Evolutionary conservation across 805 yeast genomes (phyloP).

Genomic region (Candida broadrunensis): DNA sequence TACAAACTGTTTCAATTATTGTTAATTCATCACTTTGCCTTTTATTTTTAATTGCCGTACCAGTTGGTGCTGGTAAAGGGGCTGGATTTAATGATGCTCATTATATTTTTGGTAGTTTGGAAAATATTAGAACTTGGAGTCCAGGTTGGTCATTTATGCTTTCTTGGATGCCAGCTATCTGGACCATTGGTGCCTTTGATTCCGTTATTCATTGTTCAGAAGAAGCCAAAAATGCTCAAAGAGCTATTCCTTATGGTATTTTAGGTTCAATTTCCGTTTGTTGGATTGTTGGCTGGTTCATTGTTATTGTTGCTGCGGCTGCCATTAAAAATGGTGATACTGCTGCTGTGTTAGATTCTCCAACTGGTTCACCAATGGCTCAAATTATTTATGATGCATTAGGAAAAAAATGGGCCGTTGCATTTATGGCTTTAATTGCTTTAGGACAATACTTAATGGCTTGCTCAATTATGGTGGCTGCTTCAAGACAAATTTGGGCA

Average conservation of each 20-base stretch:
- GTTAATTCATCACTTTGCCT: conserved; percentile 50
- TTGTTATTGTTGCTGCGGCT: conserved; percentile 52
- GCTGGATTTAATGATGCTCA: conserved; percentile 17
- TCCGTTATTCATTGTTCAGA: conserved; percentile 72
- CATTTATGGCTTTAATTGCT: conserved; percentile 56
- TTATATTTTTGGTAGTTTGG: conserved; percentile 54
- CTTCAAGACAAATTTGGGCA: conserved; percentile 72
- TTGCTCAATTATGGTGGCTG: conserved; percentile 57
- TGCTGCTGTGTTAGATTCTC: conserved; percentile 37
- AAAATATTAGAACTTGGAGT: conserved; percentile 52
- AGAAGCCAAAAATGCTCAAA: conserved; percentile 61
- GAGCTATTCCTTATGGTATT: conserved; percentile 65
- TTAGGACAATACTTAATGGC: conserved; percentile 68
- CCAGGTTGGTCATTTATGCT: conserved; percentile 44
- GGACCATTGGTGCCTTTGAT: conserved; percentile 77
- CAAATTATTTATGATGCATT: conserved; percentile 61
- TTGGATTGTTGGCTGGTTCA: conserved; percentile 56
- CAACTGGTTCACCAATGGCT: conserved; percentile 62
- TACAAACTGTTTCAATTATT: conserved; percentile 57
- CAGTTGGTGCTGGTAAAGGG: conserved; percentile 16
- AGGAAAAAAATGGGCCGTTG: conserved; percentile 64
- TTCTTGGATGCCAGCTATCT: conserved; percentile 63
- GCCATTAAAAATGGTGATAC: conserved; percentile 49
- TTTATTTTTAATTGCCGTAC: conserved; percentile 58
- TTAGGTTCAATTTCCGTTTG: conserved; percentile 56